phyloP scores from a whole-genome alignment of 179 eudicot species.

The Dionaea muscipula region DNA sequence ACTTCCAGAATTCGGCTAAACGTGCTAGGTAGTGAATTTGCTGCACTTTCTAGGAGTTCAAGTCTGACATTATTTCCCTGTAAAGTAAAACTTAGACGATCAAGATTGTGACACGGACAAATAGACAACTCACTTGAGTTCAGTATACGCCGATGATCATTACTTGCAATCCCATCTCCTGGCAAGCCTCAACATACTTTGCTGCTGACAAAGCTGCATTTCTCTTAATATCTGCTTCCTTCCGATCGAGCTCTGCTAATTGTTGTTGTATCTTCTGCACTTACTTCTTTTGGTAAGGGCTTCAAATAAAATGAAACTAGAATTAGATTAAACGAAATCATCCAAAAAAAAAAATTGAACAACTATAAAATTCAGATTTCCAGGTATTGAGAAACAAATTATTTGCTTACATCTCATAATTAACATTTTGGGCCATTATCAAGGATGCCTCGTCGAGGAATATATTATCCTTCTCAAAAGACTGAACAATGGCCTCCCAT shows the following conservation, averaged over 20 bases:
- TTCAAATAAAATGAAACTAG: conserved; percentile 31
- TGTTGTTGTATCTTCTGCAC: conserved; percentile 89
- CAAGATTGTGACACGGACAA: neutral
- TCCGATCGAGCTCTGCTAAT: conserved; percentile 85
- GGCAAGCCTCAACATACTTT: conserved; percentile 89
- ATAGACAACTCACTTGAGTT: neutral
- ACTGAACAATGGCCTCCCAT: conserved; percentile 84
- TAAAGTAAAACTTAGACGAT: conserved; percentile 9
- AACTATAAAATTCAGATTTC: neutral
- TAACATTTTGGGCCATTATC: conserved; percentile 85
- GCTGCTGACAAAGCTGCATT: conserved; percentile 87
- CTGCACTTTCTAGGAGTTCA: conserved; percentile 81
- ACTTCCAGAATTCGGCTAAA: conserved; percentile 67
- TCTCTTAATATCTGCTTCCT: conserved; percentile 88
- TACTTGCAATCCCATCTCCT: conserved; percentile 90
- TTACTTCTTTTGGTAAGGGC: conserved; percentile 93
- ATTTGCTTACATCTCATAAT: conserved; percentile 82
- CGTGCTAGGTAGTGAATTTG: conserved; percentile 59
- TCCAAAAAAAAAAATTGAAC: conserved; percentile 1
- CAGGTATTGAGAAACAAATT: neutral
- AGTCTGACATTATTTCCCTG: conserved; percentile 79
- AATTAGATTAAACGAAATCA: conserved; percentile 12
- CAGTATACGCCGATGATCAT: conserved; percentile 2
- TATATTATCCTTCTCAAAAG: conserved; percentile 81
- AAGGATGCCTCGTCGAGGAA: conserved; percentile 96